Conservation (phyloP, 805 yeast genomes). For the Candida sithepensis region DNA sequence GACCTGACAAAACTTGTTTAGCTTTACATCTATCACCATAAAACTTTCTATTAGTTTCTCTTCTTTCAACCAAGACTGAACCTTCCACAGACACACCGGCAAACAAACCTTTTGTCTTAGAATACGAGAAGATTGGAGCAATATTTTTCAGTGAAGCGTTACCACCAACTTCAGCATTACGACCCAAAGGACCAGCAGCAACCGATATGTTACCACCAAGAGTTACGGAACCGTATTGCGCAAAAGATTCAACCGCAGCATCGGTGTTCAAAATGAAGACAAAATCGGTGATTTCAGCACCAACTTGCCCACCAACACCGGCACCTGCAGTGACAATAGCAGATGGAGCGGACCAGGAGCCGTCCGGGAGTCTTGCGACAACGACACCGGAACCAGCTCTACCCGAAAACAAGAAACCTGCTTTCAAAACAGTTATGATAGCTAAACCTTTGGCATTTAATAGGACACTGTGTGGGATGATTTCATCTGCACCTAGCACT, state of each 20-base stretch:
- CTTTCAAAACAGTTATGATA: conserved; percentile 88
- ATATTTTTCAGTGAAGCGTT: conserved; percentile 84
- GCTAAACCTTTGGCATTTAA: conserved; percentile 92
- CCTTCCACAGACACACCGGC: conserved; percentile 98
- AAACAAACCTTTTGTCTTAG: conserved; percentile 93
- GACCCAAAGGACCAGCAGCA: conserved; percentile 96
- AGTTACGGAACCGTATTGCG: conserved; percentile 91
- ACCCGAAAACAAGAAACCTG: conserved; percentile 94
- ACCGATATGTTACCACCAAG: conserved; percentile 92
- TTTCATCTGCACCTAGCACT: conserved; percentile 78
- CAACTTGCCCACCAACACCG: conserved; percentile 97
- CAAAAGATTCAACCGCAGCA: conserved; percentile 89
- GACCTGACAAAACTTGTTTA: conserved; percentile 76
- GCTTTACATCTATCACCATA: conserved; percentile 89
- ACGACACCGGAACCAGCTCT: conserved; percentile 97
- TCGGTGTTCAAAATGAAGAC: conserved; percentile 85
- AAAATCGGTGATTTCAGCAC: conserved; percentile 94
- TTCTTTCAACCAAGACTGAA: conserved; percentile 91
- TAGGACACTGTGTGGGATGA: conserved; percentile 85
- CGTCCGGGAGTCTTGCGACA: conserved; percentile 91
- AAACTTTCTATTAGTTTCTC: conserved; percentile 94
- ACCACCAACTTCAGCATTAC: conserved; percentile 97
- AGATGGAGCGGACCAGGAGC: conserved; percentile 96
- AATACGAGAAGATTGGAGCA: conserved; percentile 88
- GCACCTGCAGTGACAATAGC: conserved; percentile 97